Base-by-base conservation (phyloP, 73 alveolate genomes). In the Paramecium octaurelia region DNA sequence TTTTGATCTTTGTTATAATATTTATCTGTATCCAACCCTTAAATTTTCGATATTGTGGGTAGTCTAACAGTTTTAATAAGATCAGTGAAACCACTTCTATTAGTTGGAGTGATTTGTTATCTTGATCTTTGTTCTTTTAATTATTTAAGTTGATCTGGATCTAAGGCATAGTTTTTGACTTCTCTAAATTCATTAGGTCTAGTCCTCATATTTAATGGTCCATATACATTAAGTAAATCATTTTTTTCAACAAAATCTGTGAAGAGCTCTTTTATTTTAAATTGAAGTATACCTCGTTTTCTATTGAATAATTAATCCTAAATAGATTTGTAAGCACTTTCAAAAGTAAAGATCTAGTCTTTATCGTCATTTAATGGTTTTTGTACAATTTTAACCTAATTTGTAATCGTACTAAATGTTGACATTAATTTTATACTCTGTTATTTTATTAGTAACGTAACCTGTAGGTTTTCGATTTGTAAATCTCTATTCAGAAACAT, bases 221-320 rank as follows among this genome's bases (percentile, higher is more conserved):
- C 94, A 89, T 89, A 89, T 8, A 89, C 94, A 48, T 89, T 89
- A 43, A 70, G 86, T 14, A 42, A 64, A 73, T 89, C 94, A 70
- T 89, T 89, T 38, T 83, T 77, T n/a, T 89, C 94, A n/a, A 89
- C 92, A 75, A 89, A 89, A 71, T 89, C 94, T 5, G 94, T 69
- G 31, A 89, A 89, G 9, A 70, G 76, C 21, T 89, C 94, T 89
- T 36, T 36, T 14, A 71, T 31, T 75, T 4, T 31, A 5, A 6
- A 18, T 18, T 16, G 8, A 54, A 6, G 0, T 0, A 23, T 54
- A 75, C 88, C 88, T 36, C 91, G 6, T 44, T 80, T 23, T 46
- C 23, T 80, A 23, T 80, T 80, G 16, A 80, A 80, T 9, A 80
- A 10, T 54, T 54, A 3, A n/a, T 54, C 69, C 23, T 80, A 24